Evolutionary conservation across 148 eudicot species (phyloP), one percentile per base, ranked within the genome.

Genomic region (Fagopyrum homotropicum): DNA sequence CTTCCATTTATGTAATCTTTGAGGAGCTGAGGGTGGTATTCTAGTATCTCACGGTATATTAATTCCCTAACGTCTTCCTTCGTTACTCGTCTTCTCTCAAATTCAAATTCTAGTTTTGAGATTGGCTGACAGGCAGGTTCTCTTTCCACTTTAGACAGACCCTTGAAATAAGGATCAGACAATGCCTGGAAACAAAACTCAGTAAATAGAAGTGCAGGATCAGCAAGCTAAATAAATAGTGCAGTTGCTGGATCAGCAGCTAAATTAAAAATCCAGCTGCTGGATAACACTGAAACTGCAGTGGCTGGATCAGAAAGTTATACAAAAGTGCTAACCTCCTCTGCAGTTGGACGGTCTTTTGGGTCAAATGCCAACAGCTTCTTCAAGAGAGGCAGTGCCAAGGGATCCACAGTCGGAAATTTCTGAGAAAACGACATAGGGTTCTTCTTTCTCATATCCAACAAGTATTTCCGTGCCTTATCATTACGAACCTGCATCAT

Each of bases 61-160:
- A 95, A 84, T 80, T 94, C 98, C 77, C 98, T 82, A 6, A 94
- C 89, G 80, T 94, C 98, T 50, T 92, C 98, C 86, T 94, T 94
- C 19, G 92, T 85, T 72, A 94, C 81, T 77, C 89, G 90, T 70
- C 97, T 86, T 79, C 98, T 88, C 88, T 94, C 98, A 80, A 94
- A 94, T 81, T 94, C 98, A 72, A 94, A 94, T 82, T 94, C 98
- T 92, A 94, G 87, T 80, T 94, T 94, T 11, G 97, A 87, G 30
- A 94, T 89, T 2, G 98, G 97, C 79, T 90, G 97, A 77, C 96
- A 88, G 48, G 92, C 87, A 71, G 98, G 97, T 75, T 94, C 98
- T 80, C 96, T 90, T 84, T 94, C 98, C 79, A 91, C 97, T 88
- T 88, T 94, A 43, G 85, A 81, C 81, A 88, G 76, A 55, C 88